These are phyloP conservation scores for Geosmithia morbida DNA, from an alignment of 2,329 filamentous ascomycete genomes.

Conservation along the genomic window DNA sequence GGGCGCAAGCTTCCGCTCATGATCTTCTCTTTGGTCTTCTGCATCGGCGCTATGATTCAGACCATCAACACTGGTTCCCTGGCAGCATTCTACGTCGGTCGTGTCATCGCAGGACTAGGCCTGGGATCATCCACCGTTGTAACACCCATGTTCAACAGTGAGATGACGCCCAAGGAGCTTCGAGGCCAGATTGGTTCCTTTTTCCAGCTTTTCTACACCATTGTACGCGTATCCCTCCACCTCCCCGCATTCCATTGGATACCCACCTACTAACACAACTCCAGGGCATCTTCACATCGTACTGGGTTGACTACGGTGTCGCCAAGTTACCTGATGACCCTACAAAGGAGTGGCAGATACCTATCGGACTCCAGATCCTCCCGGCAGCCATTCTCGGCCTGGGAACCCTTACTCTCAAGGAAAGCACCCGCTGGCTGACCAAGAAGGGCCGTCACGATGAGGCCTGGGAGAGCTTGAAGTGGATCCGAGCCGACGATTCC, in stretches of 20 bases:
- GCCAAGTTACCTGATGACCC: constrained; percentile 1
- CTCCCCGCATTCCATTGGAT: not conserved
- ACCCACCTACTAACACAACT: not conserved
- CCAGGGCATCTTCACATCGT: constrained; percentile 5
- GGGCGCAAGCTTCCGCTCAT: constrained; percentile 1
- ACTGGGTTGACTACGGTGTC: constrained; percentile 5
- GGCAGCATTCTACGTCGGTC: constrained; percentile 14
- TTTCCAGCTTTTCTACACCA: constrained; percentile 2
- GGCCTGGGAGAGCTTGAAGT: constrained; percentile 31
- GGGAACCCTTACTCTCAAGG: constrained; percentile 30
- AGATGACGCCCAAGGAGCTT: constrained; percentile 2
- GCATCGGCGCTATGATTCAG: constrained; percentile 19
- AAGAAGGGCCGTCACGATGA: constrained; percentile 25
- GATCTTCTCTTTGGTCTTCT: constrained; percentile 19
- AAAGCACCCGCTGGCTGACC: constrained; percentile 34
- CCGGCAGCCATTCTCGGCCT: constrained; percentile 30
- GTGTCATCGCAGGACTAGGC: constrained; percentile 15
- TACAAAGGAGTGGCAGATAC: constrained; percentile 38
- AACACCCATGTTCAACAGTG: constrained; percentile 11
- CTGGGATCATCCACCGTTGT: constrained; percentile 17
- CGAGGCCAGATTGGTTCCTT: constrained; percentile 1
- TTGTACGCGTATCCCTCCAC: not conserved
- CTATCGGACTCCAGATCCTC: constrained; percentile 34
- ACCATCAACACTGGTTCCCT: constrained; percentile 19
- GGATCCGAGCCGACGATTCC: constrained; percentile 31